A percentile compares a stretch with the other conserved stretches of the same genome.
phyloP scores from a whole-genome alignment of 805 yeast species.

The Candida tibetensis region DNA sequence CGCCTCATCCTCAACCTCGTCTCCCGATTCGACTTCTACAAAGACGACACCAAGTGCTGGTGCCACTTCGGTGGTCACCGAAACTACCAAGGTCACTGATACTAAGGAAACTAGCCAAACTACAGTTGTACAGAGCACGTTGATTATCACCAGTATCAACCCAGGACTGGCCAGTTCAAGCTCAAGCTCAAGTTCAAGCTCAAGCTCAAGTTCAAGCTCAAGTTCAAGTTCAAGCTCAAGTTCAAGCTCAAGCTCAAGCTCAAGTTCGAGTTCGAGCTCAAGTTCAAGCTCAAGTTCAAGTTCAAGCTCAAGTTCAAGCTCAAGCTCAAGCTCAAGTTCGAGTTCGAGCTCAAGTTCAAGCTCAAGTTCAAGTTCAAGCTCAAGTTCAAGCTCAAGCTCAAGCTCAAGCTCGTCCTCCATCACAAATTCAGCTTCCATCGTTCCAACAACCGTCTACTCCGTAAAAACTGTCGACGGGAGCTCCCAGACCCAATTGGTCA shows the following conservation, averaged over 20 bases:
- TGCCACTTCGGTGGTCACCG: conserved; percentile 7
- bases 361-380: conserved; percentile 13
- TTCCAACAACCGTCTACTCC: conserved; percentile 20
- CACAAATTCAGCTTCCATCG: conserved; percentile 15
- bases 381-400: conserved; percentile 9
- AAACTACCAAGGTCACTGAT: conserved; percentile 14
- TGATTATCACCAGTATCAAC: conserved; percentile 4
- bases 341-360: conserved; percentile 14
- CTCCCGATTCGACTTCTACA: conserved; percentile 6
- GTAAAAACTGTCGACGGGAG: conserved; percentile 20
- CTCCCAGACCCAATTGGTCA: conserved; percentile 19
- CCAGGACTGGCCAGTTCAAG: conserved; percentile 16
- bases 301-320: conserved; percentile 18
- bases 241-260: conserved; percentile 13
- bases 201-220: conserved; percentile 15
- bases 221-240: conserved; percentile 20
- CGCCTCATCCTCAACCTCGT: conserved; percentile 8
- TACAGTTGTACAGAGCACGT: conserved; percentile 5
- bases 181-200: conserved; percentile 13
- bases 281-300: conserved; percentile 18
- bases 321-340: conserved; percentile 11
- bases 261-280: conserved; percentile 16
- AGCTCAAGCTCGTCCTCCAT: conserved; percentile 17
- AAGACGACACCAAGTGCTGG: conserved; percentile 6
- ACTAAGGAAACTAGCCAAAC: conserved; percentile 8